phyloP scores from a whole-genome alignment of 148 eudicot species.

The Rhododendron simsii region DNA sequence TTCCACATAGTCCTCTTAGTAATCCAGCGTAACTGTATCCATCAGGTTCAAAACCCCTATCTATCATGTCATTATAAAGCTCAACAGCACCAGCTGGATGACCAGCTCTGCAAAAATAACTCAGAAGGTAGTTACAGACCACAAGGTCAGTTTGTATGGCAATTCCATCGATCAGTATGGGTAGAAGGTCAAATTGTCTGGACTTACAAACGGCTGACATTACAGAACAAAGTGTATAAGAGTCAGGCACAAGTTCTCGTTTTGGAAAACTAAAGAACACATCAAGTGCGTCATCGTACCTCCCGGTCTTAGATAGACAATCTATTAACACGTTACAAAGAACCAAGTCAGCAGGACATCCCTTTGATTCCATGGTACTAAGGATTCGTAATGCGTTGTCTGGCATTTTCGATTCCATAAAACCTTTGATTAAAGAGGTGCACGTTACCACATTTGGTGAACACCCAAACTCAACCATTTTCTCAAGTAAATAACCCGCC shows the following conservation, averaged over 20 bases:
- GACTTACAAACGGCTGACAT: slow-evolving; percentile 26
- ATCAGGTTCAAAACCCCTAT: slow-evolving; percentile 36
- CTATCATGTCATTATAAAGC: slow-evolving; percentile 38
- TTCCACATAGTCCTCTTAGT: slow-evolving; percentile 34
- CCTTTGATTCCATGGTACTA: slow-evolving; percentile 33
- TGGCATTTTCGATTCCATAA: slow-evolving; percentile 31
- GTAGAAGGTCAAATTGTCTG: slow-evolving; percentile 27
- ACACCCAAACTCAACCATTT: slow-evolving; percentile 43
- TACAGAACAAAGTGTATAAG: slow-evolving; percentile 41
- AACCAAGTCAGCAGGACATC: slow-evolving; percentile 41
- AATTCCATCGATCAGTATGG: slow-evolving; percentile 30
- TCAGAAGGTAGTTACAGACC: slow-evolving; percentile 38
- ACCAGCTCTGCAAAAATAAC: slow-evolving; percentile 53
- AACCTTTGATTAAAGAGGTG: slow-evolving; percentile 42
- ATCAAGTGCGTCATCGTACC: slow-evolving; percentile 37
- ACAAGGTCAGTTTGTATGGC: slow-evolving; percentile 35
- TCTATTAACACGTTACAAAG: slow-evolving; percentile 45
- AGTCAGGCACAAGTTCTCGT: slow-evolving; percentile 37
- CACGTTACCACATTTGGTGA: slow-evolving; percentile 45
- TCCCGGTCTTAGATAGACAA: slow-evolving; percentile 39
- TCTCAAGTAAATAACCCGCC: slow-evolving; percentile 35
- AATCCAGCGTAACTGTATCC: slow-evolving; percentile 46
- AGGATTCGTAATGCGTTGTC: slow-evolving; percentile 34
- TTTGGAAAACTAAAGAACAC: slow-evolving; percentile 35
- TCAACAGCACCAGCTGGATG: slow-evolving; percentile 37